Evolutionary conservation across 345 rosid genomes (phyloP).

Genomic region (Camelina neglecta): DNA sequence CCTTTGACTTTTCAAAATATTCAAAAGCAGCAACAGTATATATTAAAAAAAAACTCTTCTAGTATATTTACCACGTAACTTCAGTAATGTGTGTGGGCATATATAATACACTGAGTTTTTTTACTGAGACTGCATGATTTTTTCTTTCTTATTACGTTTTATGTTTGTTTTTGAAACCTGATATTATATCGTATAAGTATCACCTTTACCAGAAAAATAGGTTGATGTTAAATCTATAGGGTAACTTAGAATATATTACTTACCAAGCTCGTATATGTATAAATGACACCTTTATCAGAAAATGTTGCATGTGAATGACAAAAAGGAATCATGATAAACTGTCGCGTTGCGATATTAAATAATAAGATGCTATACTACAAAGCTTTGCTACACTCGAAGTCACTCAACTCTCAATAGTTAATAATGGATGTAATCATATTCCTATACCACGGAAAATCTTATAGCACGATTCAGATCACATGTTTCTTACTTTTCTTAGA

Average conservation of each 20-base stretch:
- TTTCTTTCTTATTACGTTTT: too few relatives aligned
- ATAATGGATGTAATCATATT: conserved; percentile 22
- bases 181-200: too few relatives aligned
- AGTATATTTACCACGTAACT: not conserved
- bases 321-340: not conserved
- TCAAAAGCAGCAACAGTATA: not conserved
- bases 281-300: not conserved
- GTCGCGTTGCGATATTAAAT: not conserved
- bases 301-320: not conserved
- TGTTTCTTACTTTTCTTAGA: not conserved
- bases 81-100: not conserved
- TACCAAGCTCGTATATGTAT: too few relatives aligned
- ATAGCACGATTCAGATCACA: conserved; percentile 15
- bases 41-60: not conserved
- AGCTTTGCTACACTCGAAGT: not conserved
- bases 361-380: not conserved
- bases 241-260: too few relatives aligned
- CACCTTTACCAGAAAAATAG: too few relatives aligned
- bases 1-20: not conserved
- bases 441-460: not conserved
- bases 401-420: not conserved
- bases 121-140: too few relatives aligned
- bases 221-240: too few relatives aligned
- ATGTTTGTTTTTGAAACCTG: too few relatives aligned
- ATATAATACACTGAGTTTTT: too few relatives aligned